These are phyloP conservation scores for Glarea lozoyensis DNA, from an alignment of 495 filamentous ascomycete species.

Conservation along the genomic window DNA sequence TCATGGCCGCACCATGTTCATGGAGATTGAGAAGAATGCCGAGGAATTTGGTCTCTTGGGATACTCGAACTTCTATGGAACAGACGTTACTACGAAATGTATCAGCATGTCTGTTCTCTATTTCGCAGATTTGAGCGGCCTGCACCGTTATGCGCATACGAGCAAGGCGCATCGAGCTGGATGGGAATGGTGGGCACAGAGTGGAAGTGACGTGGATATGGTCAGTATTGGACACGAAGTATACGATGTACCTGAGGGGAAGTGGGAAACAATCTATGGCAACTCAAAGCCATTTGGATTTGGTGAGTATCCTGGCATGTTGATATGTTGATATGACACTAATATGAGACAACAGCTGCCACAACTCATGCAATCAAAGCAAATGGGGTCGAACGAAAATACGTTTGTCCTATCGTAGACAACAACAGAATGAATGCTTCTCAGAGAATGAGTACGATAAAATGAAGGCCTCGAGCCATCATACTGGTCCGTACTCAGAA, in stretches of 20 bases:
- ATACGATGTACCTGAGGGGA: neutral
- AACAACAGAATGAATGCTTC: neutral
- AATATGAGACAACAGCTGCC: too few species aligned
- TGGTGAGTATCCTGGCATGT: neutral
- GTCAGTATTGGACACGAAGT: conserved; percentile 1
- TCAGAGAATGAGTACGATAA: neutral
- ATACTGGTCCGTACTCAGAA: too few species aligned
- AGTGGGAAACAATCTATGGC: neutral
- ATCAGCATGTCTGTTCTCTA: neutral
- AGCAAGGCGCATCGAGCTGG: neutral
- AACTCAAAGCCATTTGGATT: neutral
- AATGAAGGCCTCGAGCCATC: too few species aligned
- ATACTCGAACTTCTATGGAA: neutral
- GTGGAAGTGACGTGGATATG: neutral
- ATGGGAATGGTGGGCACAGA: neutral
- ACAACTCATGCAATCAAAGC: neutral
- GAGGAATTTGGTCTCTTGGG: neutral
- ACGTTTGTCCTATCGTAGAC: neutral
- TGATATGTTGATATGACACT: too few species aligned
- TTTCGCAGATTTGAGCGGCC: neutral
- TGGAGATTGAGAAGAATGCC: neutral
- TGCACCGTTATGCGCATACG: neutral
- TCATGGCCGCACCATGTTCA: neutral
- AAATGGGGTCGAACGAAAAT: neutral
- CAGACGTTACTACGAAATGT: neutral